phyloP scores from a whole-genome alignment of 768 basidiomycete species.

The Trametes meyenii region DNA sequence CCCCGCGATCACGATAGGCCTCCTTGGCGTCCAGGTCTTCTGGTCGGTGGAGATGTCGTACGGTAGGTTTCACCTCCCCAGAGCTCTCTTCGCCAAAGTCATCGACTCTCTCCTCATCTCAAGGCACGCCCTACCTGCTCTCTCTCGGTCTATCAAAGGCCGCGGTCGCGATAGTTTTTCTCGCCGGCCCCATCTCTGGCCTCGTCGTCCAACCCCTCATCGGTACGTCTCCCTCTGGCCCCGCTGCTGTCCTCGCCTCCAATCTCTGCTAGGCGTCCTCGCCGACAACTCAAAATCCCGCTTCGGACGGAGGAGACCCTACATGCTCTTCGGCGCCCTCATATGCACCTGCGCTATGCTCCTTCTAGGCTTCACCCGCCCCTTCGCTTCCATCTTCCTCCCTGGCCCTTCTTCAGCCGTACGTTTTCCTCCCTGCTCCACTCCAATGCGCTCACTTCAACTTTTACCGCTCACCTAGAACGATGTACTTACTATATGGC shows the following conservation, averaged over 20 bases:
- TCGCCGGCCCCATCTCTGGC: conserved; percentile 90
- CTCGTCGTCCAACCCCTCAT: conserved; percentile 91
- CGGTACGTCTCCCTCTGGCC: conserved; percentile 43
- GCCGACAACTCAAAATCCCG: conserved; percentile 84
- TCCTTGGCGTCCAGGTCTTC: conserved; percentile 84
- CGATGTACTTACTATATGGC: conserved; percentile 65
- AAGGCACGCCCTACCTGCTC: conserved; percentile 86
- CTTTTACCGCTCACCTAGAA: conserved; percentile 44
- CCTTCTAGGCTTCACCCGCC: conserved; percentile 80
- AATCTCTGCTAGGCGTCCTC: conserved; percentile 49
- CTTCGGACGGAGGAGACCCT: conserved; percentile 85
- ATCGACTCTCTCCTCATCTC: neutral
- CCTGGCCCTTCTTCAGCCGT: conserved; percentile 38
- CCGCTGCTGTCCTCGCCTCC: neutral
- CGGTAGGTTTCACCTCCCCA: conserved; percentile 41
- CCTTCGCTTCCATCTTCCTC: conserved; percentile 57
- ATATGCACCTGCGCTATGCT: conserved; percentile 75
- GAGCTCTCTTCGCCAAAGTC: neutral
- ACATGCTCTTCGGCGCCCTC: conserved; percentile 72
- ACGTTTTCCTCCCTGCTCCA: conserved; percentile 26
- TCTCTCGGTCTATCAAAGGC: conserved; percentile 88
- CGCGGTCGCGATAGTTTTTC: conserved; percentile 86
- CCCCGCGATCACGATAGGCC: conserved; percentile 73
- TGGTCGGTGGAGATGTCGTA: conserved; percentile 98
- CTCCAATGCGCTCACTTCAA: conserved; percentile 20